These are phyloP conservation scores for Umbelopsis sp. DNA, from an alignment of 192 early-diverging fungal species.

Conservation along the genomic window DNA sequence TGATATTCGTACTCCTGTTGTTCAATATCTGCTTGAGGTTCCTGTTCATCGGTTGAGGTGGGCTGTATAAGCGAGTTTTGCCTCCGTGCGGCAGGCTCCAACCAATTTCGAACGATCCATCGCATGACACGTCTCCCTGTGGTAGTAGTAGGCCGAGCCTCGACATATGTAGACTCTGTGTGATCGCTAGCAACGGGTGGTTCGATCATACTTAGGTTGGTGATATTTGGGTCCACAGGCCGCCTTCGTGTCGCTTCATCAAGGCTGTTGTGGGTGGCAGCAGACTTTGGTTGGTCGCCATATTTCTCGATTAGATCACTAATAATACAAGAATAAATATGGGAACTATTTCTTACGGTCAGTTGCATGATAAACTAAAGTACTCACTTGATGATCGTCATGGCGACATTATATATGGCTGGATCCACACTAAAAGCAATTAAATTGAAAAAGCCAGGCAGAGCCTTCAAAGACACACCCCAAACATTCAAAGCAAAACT, in stretches of 20 bases:
- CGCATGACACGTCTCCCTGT: background rate
- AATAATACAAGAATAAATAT: too few relatives aligned
- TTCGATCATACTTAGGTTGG: background rate
- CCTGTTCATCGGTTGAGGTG: background rate
- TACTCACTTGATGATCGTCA: slow-evolving; percentile 9
- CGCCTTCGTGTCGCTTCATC: background rate
- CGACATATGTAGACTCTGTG: background rate
- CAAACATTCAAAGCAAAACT: slow-evolving; percentile 21
- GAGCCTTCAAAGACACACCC: slow-evolving; percentile 15
- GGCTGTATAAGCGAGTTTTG: background rate
- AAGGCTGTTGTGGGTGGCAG: too few relatives aligned
- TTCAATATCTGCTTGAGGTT: background rate
- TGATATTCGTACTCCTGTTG: background rate
- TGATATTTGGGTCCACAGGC: background rate
- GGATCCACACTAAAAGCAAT: slow-evolving; percentile 27
- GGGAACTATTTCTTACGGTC: too few relatives aligned
- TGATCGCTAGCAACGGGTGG: background rate
- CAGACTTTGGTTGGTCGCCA: background rate
- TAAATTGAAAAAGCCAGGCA: slow-evolving; percentile 24
- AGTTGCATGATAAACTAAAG: too few relatives aligned
- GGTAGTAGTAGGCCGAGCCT: too few relatives aligned
- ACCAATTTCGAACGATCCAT: slow-evolving; percentile 9
- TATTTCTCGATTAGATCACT: slow-evolving; percentile 12
- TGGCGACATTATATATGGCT: background rate
- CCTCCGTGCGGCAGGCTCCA: background rate